These are phyloP conservation scores for Talaromyces rugulosus DNA, from an alignment of 2,329 filamentous ascomycete species.

Conservation along the genomic window DNA sequence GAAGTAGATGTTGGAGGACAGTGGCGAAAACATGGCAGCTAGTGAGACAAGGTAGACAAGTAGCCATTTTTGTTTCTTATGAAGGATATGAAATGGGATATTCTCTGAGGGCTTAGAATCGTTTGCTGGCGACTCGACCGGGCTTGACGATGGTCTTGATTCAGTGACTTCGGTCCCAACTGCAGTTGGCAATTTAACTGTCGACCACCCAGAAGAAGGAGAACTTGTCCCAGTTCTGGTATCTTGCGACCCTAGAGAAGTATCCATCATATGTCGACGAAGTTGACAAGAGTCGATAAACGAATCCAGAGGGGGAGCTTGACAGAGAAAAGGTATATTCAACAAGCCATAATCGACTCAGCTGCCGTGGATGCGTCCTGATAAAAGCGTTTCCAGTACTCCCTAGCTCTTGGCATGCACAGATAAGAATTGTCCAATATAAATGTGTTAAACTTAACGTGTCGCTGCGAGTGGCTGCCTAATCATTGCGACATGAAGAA, in stretches of 20 bases:
- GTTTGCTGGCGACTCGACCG: not conserved
- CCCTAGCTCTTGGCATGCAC: not conserved
- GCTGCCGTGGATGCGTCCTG: not conserved
- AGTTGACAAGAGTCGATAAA: not conserved
- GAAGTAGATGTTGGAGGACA: conserved; percentile 38
- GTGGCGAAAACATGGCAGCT: conserved; percentile 40
- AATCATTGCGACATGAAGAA: not conserved
- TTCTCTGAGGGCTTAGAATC: not conserved
- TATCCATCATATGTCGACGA: not conserved
- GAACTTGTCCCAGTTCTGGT: not conserved
- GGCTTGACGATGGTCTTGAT: not conserved
- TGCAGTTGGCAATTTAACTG: not conserved
- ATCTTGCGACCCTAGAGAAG: not conserved
- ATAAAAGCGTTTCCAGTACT: not conserved
- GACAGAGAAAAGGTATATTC: not conserved
- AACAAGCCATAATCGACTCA: not conserved
- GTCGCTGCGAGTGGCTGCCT: not conserved
- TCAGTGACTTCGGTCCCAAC: not conserved
- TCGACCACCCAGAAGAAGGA: not conserved
- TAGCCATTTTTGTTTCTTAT: conserved; percentile 28
- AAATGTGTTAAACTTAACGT: not conserved
- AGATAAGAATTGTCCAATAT: not conserved
- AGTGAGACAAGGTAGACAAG: conserved; percentile 38
- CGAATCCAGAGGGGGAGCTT: not conserved
- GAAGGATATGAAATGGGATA: not conserved